Evolutionary conservation across 257 asterid genomes (phyloP).

Genomic region (Jacaranda copaia): DNA sequence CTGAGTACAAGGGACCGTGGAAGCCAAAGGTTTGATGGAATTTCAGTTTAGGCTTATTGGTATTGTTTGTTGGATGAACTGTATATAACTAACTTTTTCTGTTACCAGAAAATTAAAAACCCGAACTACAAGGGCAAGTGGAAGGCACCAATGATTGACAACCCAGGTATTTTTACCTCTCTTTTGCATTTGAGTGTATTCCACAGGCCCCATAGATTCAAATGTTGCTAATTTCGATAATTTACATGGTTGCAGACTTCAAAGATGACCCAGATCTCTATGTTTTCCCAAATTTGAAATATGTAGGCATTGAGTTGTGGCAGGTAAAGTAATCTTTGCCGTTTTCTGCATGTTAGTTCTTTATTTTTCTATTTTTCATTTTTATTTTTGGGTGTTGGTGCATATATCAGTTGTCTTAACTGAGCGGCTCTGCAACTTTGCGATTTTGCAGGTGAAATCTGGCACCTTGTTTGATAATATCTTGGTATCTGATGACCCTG

Average conservation of each 20-base stretch:
- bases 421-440: background rate
- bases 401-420: background rate
- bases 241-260: conserved; percentile 59
- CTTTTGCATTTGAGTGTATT: background rate
- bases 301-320: conserved; percentile 95
- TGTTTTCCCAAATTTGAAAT: conserved; percentile 89
- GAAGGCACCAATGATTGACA: conserved; percentile 90
- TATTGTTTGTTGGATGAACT: conserved; percentile 17
- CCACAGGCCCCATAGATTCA: background rate
- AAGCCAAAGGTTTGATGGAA: conserved; percentile 62
- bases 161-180: conserved; percentile 65
- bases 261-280: conserved; percentile 86
- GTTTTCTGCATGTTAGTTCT: background rate
- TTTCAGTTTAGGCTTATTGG: background rate
- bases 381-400: background rate
- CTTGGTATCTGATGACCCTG: conserved; percentile 77
- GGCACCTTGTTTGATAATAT: conserved; percentile 93
- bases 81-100: conserved; percentile 1
- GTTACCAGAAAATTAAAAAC: conserved; percentile 76
- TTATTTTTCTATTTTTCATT: background rate
- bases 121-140: conserved; percentile 93
- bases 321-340: conserved; percentile 55
- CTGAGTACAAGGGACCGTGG: conserved; percentile 96
- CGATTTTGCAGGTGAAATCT: conserved; percentile 76
- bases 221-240: background rate